Evolutionary conservation across 192 early-diverging fungal species (phyloP).

Genomic region (Backusella sp.): DNA sequence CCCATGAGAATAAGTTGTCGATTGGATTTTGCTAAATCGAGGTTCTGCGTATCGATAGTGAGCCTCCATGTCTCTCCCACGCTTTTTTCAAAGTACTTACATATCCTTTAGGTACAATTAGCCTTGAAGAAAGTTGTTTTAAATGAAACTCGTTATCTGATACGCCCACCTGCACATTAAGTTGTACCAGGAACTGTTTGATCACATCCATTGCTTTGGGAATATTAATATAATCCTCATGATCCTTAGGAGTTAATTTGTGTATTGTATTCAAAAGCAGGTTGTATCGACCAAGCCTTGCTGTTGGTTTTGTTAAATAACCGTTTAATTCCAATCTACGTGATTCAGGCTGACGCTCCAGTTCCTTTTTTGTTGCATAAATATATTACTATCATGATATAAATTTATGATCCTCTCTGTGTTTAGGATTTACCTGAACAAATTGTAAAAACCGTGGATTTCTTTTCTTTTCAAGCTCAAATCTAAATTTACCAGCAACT

Average conservation of each 20-base stretch:
- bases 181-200: not conserved
- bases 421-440: conserved; percentile 41
- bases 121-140: conserved; percentile 59
- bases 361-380: conserved; percentile 33
- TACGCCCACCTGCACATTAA: conserved; percentile 2
- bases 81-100: not conserved
- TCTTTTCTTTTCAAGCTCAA: conserved; percentile 77
- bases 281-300: conserved; percentile 59
- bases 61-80: too few relatives aligned
- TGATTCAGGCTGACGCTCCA: conserved; percentile 72
- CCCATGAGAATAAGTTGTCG: conserved; percentile 79
- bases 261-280: conserved; percentile 12
- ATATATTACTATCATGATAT: conserved; percentile 44
- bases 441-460: conserved; percentile 74
- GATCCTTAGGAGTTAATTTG: conserved; percentile 4
- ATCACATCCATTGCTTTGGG: not conserved
- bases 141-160: conserved; percentile 9
- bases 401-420: conserved; percentile 6
- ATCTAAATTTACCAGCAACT: conserved; percentile 74
- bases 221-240: conserved; percentile 1
- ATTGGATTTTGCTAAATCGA: conserved; percentile 68
- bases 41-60: conserved; percentile 39
- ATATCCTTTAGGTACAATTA: conserved; percentile 41
- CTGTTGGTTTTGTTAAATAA: conserved; percentile 84
- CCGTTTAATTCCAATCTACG: conserved; percentile 82